Evolutionary conservation across 495 filamentous ascomycete species (phyloP).

Genomic region (Astrocystis sublimbata): DNA sequence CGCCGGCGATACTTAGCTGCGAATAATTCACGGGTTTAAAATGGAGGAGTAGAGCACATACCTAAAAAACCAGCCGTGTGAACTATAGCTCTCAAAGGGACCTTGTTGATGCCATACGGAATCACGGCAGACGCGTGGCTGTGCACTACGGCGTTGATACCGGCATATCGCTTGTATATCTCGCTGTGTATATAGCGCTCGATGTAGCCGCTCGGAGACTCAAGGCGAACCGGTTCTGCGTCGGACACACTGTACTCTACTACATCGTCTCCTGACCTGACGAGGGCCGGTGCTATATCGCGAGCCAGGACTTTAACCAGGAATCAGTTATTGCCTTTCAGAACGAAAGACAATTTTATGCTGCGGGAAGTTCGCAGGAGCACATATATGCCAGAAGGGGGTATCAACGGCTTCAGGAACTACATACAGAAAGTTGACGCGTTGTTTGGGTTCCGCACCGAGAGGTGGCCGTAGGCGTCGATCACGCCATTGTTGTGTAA

Average conservation of each 20-base stretch:
- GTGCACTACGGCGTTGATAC: constrained; percentile 49
- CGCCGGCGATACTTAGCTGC: not conserved
- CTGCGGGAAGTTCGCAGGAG: too few species aligned
- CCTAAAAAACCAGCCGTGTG: constrained; percentile 56
- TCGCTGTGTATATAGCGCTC: constrained; percentile 58
- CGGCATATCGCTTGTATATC: constrained; percentile 45
- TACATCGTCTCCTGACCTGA: constrained; percentile 45
- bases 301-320: constrained; percentile 53
- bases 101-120: constrained; percentile 44
- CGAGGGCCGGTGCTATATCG: constrained; percentile 45
- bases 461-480: constrained; percentile 57
- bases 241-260: constrained; percentile 45
- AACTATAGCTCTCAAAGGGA: constrained; percentile 41
- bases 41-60: not conserved
- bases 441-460: constrained; percentile 47
- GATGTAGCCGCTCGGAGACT: constrained; percentile 35
- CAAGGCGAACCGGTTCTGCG: constrained; percentile 39
- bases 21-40: not conserved
- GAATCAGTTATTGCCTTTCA: too few species aligned
- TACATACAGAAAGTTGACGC: constrained; percentile 40
- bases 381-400: too few species aligned
- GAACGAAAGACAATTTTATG: too few species aligned
- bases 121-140: constrained; percentile 50
- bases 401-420: too few species aligned
- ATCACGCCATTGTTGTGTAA: constrained; percentile 44